Base-by-base conservation (phyloP, 106 monocot species). In the Dioscorea dumetorum region DNA sequence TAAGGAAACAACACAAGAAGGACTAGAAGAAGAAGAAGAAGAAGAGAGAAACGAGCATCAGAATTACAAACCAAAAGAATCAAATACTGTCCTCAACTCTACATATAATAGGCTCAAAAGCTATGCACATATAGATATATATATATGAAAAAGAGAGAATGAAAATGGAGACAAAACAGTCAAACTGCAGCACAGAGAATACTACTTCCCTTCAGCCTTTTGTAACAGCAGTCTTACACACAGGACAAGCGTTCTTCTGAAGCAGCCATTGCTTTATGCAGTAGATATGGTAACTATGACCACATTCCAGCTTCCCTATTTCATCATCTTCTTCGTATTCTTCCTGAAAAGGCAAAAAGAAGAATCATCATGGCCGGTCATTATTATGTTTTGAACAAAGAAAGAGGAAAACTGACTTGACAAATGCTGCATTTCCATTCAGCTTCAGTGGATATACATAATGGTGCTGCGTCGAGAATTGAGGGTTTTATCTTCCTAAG, bases 231-330 rank as follows among this genome's bases (percentile, higher is more conserved):
- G 87, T 72, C 77, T 99, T 99, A 78, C 97, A 99, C 8, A 99
- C 82, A 67, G 97, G 97, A 83, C 97, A 99, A 1, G 80, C 71
- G 65, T 99, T 99, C 82, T 92, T 99, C 70, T 74, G 84, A 61
- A 80, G 77, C 34, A 99, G 92, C 97, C 97, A 99, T 68, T 90
- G 82, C 70, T 83, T 99, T 34, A 99, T 87, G 89, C 97, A 99
- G 41, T 66, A 66, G 10, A 83, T 63, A 22, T 99, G 97, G 61
- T 85, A 99, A 69, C 86, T 68, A 62, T 99, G 97, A 12, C 87
- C 89, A 49, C 97, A 99, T 5, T 79, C 76, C 24, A 99, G 83
- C 63, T 66, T 92, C 24, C 86, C 97, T 60, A 81, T 74, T 67
- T 99, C 97, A 68, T 92, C 84, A 48, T 87, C 78, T 11, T 21